Percentiles rank a stretch among this genome's conserved stretches.
These are phyloP conservation scores for Fusarium tjaetaba DNA, from an alignment of 2,329 filamentous ascomycete genomes.

Conservation along the genomic window DNA sequence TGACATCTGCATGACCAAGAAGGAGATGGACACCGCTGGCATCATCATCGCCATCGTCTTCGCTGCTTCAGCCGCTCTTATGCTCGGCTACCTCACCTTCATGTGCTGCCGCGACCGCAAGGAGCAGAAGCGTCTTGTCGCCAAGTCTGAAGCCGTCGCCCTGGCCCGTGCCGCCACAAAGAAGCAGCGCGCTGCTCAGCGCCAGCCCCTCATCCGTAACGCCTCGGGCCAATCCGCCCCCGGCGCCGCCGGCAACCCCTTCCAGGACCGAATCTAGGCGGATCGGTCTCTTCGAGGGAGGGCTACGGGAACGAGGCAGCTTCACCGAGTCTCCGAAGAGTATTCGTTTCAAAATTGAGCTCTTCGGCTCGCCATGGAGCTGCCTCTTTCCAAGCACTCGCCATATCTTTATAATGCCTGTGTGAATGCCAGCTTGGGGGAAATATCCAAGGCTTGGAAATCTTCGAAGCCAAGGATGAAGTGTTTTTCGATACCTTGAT, in stretches of 20 bases:
- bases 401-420: constrained; percentile 22
- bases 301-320: constrained; percentile 12
- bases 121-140: constrained; percentile 54
- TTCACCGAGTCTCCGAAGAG: constrained; percentile 38
- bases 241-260: constrained; percentile 45
- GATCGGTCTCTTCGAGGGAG: constrained; percentile 31
- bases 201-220: constrained; percentile 52
- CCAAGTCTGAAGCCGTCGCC: constrained; percentile 61
- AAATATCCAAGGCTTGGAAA: constrained; percentile 18
- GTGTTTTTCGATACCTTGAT: constrained; percentile 43
- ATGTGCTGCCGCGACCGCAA: constrained; percentile 62
- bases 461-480: constrained; percentile 23
- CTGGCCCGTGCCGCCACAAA: constrained; percentile 60
- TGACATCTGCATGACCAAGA: constrained; percentile 54
- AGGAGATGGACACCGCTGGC: constrained; percentile 56
- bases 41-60: constrained; percentile 61
- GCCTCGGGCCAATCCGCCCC: constrained; percentile 38
- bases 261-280: constrained; percentile 51
- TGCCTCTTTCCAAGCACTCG: not conserved
- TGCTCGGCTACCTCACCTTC: constrained; percentile 56
- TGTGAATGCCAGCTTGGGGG: constrained; percentile 10
- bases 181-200: constrained; percentile 52
- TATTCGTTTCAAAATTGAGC: not conserved
- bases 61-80: constrained; percentile 51
- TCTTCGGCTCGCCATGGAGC: not conserved